A percentile compares a stretch with the other conserved stretches of the same genome.
phyloP scores from a whole-genome alignment of 2,329 filamentous ascomycete genomes.

The Lithohypha guttulata region DNA sequence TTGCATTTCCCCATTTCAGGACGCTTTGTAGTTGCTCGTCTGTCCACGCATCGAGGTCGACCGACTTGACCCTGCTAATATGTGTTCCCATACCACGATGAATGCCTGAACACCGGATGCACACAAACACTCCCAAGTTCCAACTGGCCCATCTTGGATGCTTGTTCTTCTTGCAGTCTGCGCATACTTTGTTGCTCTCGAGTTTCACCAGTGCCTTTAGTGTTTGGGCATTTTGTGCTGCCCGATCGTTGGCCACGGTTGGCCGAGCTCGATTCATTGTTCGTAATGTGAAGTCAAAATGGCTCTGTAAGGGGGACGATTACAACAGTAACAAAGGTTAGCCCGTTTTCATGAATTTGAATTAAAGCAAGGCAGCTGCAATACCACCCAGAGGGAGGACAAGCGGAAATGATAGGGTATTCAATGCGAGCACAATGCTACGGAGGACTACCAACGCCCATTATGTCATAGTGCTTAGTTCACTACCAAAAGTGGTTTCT shows the following conservation, averaged over 20 bases:
- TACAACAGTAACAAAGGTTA: no score
- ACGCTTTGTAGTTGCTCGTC: constrained; percentile 95
- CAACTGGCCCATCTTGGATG: constrained; percentile 98
- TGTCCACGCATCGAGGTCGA: constrained; percentile 96
- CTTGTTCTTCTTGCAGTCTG: constrained; percentile 98
- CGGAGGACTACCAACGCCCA: no score
- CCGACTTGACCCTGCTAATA: constrained; percentile 94
- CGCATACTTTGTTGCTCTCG: constrained; percentile 90
- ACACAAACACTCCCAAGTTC: constrained; percentile 95
- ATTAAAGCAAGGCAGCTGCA: no score
- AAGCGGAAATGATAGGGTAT: no score
- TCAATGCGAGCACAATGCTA: no score
- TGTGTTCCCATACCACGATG: constrained; percentile 98
- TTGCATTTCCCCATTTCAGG: constrained; percentile 86
- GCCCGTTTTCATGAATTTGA: no score
- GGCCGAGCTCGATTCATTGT: constrained; percentile 30
- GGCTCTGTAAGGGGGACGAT: no score
- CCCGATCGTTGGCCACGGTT: constrained; percentile 59
- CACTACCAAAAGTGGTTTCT: no score
- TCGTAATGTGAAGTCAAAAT: no score
- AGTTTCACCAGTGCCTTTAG: constrained; percentile 93
- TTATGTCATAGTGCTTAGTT: no score
- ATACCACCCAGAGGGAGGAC: no score
- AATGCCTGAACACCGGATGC: constrained; percentile 96
- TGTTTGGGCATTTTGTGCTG: constrained; percentile 84